Evolutionary conservation across 2,329 filamentous ascomycete genomes (phyloP).

Genomic region (Pseudopyricularia javanii): DNA sequence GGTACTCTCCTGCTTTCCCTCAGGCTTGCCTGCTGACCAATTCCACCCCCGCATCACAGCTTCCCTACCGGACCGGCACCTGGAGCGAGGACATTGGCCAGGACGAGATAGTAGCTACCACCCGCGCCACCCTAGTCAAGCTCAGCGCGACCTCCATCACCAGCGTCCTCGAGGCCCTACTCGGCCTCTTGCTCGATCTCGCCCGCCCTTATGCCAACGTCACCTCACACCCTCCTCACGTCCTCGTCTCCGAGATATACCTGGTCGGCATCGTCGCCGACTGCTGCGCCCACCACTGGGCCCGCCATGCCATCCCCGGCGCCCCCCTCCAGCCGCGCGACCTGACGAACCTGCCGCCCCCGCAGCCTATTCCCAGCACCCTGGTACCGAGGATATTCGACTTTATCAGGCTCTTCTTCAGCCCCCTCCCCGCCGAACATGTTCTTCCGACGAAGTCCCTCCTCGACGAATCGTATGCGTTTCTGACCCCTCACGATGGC

Average conservation of each 20-base stretch:
- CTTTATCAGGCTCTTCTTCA: conserved; percentile 40
- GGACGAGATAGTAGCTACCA: conserved; percentile 49
- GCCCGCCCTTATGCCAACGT: conserved; percentile 38
- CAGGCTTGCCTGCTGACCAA: neutral
- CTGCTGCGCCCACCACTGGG: conserved; percentile 51
- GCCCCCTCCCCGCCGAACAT: conserved; percentile 45
- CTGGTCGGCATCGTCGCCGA: conserved; percentile 51
- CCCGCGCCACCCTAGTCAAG: conserved; percentile 47
- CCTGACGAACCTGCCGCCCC: conserved; percentile 14
- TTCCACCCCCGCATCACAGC: conserved; percentile 21
- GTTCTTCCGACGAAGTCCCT: conserved; percentile 43
- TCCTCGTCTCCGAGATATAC: conserved; percentile 53
- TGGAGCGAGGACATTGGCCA: conserved; percentile 41
- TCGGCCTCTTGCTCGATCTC: conserved; percentile 46
- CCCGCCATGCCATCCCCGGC: conserved; percentile 6
- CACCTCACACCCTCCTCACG: conserved; percentile 41
- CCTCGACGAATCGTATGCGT: conserved; percentile 31
- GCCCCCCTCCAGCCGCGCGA: conserved; percentile 6
- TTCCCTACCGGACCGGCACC: conserved; percentile 51
- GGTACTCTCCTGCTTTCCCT: conserved; percentile 1
- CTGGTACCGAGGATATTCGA: conserved; percentile 45
- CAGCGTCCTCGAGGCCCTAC: conserved; percentile 42
- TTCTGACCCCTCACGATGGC: conserved; percentile 7
- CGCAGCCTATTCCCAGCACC: conserved; percentile 31
- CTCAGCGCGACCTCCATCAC: conserved; percentile 42